Evolutionary conservation across 768 basidiomycete species (phyloP), one percentile per base, ranked within the genome.

Genomic region (Lentinula edodes): DNA sequence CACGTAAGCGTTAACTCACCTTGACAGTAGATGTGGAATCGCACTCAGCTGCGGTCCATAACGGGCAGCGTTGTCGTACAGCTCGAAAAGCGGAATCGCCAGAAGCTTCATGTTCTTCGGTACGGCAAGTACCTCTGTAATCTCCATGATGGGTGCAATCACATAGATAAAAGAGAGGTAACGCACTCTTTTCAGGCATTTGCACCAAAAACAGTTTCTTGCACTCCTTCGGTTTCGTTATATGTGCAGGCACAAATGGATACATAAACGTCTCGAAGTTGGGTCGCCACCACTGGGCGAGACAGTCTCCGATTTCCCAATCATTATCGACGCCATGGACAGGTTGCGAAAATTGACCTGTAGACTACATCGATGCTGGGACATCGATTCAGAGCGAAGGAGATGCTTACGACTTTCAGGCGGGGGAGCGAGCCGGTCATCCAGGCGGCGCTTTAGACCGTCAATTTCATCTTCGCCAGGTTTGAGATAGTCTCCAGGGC

Each of bases 231-330:
- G 96, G 97, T 71, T 95, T 94, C 39, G 93, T 94, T 64, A 97
- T 92, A 75, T 99, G 97, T 15, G 95, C 92, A 0, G 94, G 95
- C 59, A 94, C 82, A 71, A 94, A 95, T 0, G 95, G 94, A 68
- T 96, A 97, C 95, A 97, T 95, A 75, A 98, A 98, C 0, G 94
- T 95, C 78, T 99, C 97, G 67, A 97, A 99, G 70, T 97, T 97
- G 0, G 96, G 96, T 53, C 97, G 77, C 91, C 92, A 99, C 95
- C 96, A 99, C 71, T 95, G 94, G 0, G 93, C 93, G n/a, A 98
- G 80, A 67, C 93, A 95, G 66, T 98, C 95, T 1, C 91, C 91
- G 42, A 98, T 93, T 73, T 95, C 91, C 97, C 97, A 99, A 46
- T 95, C 93, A 57, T 91, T 91, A 68, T 88, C 89, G 18, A 88